phyloP scores from a whole-genome alignment of 1,139 yeast genomes.

The Candida sp. region DNA sequence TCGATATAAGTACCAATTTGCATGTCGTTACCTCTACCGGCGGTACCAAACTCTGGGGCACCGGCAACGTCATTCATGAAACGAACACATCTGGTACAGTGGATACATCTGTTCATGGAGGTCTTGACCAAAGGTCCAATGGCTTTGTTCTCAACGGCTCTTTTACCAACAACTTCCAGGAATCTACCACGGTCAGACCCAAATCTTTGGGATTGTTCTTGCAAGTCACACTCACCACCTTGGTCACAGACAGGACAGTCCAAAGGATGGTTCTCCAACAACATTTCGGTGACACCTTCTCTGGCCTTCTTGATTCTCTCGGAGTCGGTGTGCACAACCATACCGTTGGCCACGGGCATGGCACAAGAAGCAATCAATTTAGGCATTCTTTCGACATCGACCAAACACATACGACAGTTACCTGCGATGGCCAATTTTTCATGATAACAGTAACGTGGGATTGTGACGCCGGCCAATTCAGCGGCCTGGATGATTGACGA shows the following conservation, averaged over 20 bases:
- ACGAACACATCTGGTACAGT: slow-evolving; percentile 92
- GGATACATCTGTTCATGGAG: slow-evolving; percentile 93
- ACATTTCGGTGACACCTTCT: slow-evolving; percentile 91
- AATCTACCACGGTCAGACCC: slow-evolving; percentile 91
- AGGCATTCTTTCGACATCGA: slow-evolving; percentile 90
- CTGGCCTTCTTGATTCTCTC: slow-evolving; percentile 85
- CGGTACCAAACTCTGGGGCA: slow-evolving; percentile 87
- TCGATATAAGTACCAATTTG: slow-evolving; percentile 92
- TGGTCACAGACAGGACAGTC: slow-evolving; percentile 96
- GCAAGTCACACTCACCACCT: slow-evolving; percentile 95
- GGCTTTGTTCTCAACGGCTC: slow-evolving; percentile 92
- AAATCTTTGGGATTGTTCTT: slow-evolving; percentile 84
- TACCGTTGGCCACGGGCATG: slow-evolving; percentile 88
- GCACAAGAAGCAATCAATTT: slow-evolving; percentile 93
- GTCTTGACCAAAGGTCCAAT: slow-evolving; percentile 92
- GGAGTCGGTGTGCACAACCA: slow-evolving; percentile 84
- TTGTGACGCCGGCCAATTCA: slow-evolving; percentile 87
- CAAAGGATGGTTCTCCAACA: slow-evolving; percentile 87
- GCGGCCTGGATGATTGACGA: slow-evolving; percentile 92
- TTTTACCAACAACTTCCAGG: slow-evolving; percentile 79
- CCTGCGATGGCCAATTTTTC: slow-evolving; percentile 95
- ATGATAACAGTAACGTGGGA: slow-evolving; percentile 92
- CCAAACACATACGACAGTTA: slow-evolving; percentile 94
- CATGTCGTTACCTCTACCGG: slow-evolving; percentile 93
- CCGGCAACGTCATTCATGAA: slow-evolving; percentile 94